Conservation (phyloP, 495 filamentous ascomycete genomes). For the Aspergillus homomorphus region DNA sequence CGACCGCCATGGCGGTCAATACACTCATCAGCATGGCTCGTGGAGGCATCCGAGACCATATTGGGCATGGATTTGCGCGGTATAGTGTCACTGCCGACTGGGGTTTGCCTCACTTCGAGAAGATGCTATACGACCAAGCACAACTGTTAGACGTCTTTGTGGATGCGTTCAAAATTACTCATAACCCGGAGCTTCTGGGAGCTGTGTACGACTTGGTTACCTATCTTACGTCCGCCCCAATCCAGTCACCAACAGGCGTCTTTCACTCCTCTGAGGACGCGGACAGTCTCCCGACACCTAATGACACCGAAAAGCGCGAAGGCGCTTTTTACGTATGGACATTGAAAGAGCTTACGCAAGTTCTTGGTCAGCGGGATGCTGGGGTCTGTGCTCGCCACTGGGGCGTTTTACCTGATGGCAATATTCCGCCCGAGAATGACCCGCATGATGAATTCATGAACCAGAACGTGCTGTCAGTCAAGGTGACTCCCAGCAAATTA, state of each 20-base stretch:
- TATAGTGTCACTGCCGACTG: conserved; percentile 91
- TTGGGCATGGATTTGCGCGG: conserved; percentile 85
- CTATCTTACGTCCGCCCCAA: conserved; percentile 67
- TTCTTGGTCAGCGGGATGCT: conserved; percentile 68
- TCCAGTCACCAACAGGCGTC: conserved; percentile 66
- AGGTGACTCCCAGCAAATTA: conserved; percentile 60
- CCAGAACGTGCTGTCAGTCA: conserved; percentile 59
- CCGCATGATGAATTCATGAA: conserved; percentile 93
- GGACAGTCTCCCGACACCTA: conserved; percentile 72
- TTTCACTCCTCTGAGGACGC: conserved; percentile 92
- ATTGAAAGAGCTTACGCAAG: conserved; percentile 74
- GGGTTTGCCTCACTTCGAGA: conserved; percentile 94
- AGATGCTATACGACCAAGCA: conserved; percentile 96
- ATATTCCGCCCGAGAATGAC: conserved; percentile 80
- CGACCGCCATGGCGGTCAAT: conserved; percentile 74
- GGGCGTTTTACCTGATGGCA: conserved; percentile 83
- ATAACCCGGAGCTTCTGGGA: conserved; percentile 68
- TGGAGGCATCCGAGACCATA: conserved; percentile 88
- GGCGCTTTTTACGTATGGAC: conserved; percentile 98
- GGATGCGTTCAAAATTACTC: conserved; percentile 76
- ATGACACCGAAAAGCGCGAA: conserved; percentile 83
- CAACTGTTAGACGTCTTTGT: conserved; percentile 83
- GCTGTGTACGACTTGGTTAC: conserved; percentile 79
- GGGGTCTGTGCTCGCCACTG: conserved; percentile 80
- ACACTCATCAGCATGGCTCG: conserved; percentile 80